These are phyloP conservation scores for Phylloporus sp. DNA, from an alignment of 768 basidiomycete species.

Conservation along the genomic window DNA sequence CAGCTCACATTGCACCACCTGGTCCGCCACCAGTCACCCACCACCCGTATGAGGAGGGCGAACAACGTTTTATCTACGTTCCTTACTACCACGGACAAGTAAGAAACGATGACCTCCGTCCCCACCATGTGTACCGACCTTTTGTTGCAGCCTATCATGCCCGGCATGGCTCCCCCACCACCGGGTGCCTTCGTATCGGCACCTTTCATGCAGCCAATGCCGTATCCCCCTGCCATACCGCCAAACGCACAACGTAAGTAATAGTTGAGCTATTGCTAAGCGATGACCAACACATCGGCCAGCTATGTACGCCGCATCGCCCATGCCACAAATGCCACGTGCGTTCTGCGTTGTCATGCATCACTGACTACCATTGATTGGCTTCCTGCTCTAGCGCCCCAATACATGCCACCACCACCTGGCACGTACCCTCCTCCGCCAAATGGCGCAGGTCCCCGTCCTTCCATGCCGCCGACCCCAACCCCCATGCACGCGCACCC, in stretches of 20 bases:
- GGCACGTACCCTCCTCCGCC: constrained; percentile 75
- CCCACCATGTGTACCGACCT: constrained; percentile 3
- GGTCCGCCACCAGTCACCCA: constrained; percentile 67
- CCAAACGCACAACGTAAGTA: constrained; percentile 57
- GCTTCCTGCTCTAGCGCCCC: constrained; percentile 43
- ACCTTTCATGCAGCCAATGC: constrained; percentile 83
- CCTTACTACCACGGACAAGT: constrained; percentile 82
- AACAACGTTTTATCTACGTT: constrained; percentile 69
- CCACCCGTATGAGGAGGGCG: constrained; percentile 75
- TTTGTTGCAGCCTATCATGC: constrained; percentile 66
- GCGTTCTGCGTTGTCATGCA: constrained; percentile 29
- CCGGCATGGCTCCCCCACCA: constrained; percentile 76
- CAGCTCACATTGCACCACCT: constrained; percentile 61
- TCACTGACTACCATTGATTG: constrained; percentile 1
- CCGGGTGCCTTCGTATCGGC: constrained; percentile 75
- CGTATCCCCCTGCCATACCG: constrained; percentile 73
- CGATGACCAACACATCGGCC: constrained; percentile 10
- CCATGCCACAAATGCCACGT: constrained; percentile 88
- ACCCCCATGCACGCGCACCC: constrained; percentile 82
- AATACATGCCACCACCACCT: constrained; percentile 77
- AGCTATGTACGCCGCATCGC: constrained; percentile 80
- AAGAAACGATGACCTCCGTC: neutral
- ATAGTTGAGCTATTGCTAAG: neutral
- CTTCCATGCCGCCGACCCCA: constrained; percentile 89
- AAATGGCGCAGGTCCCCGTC: constrained; percentile 72